Percentiles rank a stretch among this genome's conserved stretches.
Evolutionary conservation across 2,329 filamentous ascomycete genomes (phyloP).

Genomic region (Ophiostoma tasmaniense): DNA sequence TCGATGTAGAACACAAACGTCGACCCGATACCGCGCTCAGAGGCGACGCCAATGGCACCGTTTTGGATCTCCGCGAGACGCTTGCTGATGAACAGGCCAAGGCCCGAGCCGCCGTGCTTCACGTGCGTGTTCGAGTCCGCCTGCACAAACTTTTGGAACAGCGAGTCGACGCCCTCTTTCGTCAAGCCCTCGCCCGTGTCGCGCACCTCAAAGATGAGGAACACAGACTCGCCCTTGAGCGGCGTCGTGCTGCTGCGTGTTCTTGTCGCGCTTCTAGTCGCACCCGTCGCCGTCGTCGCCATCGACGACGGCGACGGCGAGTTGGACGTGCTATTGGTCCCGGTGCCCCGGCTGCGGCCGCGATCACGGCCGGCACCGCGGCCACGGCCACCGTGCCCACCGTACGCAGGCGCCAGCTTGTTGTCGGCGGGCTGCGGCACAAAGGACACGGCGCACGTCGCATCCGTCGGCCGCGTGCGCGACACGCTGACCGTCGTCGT

Average conservation of each 20-base stretch:
- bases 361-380: not conserved
- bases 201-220: conserved; percentile 63
- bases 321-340: not conserved
- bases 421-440: conserved; percentile 40
- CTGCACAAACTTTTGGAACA: conserved; percentile 74
- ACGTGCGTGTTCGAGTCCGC: conserved; percentile 68
- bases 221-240: conserved; percentile 40
- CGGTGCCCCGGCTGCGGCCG: not conserved
- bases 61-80: conserved; percentile 74
- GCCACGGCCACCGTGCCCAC: not conserved
- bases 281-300: not conserved
- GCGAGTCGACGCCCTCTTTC: conserved; percentile 59
- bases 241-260: not conserved
- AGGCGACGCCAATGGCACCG: conserved; percentile 67
- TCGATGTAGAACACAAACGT: conserved; percentile 70
- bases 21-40: conserved; percentile 59
- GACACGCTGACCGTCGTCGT: conserved; percentile 40
- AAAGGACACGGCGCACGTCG: conserved; percentile 47
- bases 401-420: conserved; percentile 12
- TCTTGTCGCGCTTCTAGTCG: not conserved
- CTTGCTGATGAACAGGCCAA: conserved; percentile 71
- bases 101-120: conserved; percentile 68
- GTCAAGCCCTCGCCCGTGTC: conserved; percentile 70
- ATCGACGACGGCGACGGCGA: not conserved
- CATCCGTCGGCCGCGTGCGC: conserved; percentile 31